phyloP scores from a whole-genome alignment of 176 grass and related monocot species.

The Tillandsia fasciculata region DNA sequence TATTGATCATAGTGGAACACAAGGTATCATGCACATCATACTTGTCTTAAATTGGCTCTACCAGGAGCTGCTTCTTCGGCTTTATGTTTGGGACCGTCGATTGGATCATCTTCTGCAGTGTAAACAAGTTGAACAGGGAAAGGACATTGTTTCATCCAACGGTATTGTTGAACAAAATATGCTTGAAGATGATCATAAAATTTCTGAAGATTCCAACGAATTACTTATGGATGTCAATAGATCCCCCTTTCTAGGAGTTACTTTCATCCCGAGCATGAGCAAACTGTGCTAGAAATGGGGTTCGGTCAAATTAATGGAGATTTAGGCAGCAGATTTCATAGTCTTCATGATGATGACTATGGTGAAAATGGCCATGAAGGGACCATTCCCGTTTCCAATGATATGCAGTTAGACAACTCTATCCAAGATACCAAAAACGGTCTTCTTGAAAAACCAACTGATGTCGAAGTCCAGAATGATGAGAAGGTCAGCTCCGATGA shows the following conservation, averaged over 20 bases:
- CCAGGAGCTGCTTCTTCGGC: slow-evolving; percentile 69
- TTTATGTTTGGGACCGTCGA: slow-evolving; percentile 82
- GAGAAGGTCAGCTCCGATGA: slow-evolving; percentile 3
- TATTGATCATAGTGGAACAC: slow-evolving; percentile 33
- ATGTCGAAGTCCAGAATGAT: slow-evolving; percentile 13
- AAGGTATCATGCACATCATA: slow-evolving; percentile 32
- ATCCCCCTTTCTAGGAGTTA: not conserved
- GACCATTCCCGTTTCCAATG: slow-evolving; percentile 17
- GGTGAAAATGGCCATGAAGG: slow-evolving; percentile 22
- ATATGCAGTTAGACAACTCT: slow-evolving; percentile 22
- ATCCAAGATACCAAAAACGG: slow-evolving; percentile 15
- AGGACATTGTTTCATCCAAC: slow-evolving; percentile 20
- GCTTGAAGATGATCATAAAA: slow-evolving; percentile 15
- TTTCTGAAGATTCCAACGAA: slow-evolving; percentile 1
- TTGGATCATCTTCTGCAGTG: slow-evolving; percentile 59
- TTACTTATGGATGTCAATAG: slow-evolving; percentile 21
- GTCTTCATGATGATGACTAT: not conserved
- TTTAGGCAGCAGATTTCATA: slow-evolving; percentile 14
- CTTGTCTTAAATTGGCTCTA: slow-evolving; percentile 74
- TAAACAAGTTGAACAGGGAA: slow-evolving; percentile 24
- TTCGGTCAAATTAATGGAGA: slow-evolving; percentile 3
- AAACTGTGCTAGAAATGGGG: slow-evolving; percentile 2
- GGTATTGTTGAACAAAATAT: slow-evolving; percentile 7
- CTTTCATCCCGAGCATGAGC: slow-evolving; percentile 8
- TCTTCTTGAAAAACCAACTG: slow-evolving; percentile 31